phyloP scores from a whole-genome alignment of 2,329 filamentous ascomycete species.

The Leptographium radiaticola region DNA sequence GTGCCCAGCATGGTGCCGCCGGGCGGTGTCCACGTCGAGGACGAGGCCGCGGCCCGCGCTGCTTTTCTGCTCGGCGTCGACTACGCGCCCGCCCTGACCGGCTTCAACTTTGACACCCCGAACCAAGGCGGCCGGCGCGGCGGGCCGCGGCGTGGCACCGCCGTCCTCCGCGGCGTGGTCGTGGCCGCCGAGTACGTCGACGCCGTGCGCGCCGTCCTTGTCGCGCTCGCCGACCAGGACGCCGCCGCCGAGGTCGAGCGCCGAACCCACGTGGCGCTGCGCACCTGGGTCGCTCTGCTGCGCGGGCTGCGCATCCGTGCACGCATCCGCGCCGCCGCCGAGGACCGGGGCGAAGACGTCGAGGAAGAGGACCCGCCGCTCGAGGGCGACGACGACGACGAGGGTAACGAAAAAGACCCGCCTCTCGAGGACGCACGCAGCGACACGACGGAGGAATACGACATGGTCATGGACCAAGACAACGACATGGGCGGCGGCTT shows the following conservation, averaged over 20 bases:
- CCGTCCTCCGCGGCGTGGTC: conserved; percentile 65
- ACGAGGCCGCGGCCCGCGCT: conserved; percentile 51
- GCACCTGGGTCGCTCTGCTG: conserved; percentile 64
- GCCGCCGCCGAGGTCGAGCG: conserved; percentile 51
- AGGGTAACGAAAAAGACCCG: conserved; percentile 13
- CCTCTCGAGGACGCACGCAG: conserved; percentile 14
- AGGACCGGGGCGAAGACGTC: conserved; percentile 30
- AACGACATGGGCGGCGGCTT: conserved; percentile 18
- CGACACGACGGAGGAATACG: conserved; percentile 18
- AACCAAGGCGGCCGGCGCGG: no score
- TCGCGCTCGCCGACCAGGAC: conserved; percentile 52
- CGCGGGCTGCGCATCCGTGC: conserved; percentile 65
- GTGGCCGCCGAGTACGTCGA: conserved; percentile 60
- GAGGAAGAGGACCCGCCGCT: conserved; percentile 17
- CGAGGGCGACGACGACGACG: neutral
- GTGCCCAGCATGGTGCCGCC: conserved; percentile 81
- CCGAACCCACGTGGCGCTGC: conserved; percentile 46
- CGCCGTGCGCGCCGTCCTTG: conserved; percentile 56
- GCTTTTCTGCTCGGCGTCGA: conserved; percentile 68
- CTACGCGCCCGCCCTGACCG: conserved; percentile 79
- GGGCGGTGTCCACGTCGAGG: conserved; percentile 61
- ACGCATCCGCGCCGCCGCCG: conserved; percentile 49
- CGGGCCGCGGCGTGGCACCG: conserved; percentile 57
- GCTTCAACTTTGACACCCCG: conserved; percentile 61
- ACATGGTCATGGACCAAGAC: conserved; percentile 17